Base-by-base conservation (phyloP, 805 yeast species). In the Groenewaldozyma salmanticensis region DNA sequence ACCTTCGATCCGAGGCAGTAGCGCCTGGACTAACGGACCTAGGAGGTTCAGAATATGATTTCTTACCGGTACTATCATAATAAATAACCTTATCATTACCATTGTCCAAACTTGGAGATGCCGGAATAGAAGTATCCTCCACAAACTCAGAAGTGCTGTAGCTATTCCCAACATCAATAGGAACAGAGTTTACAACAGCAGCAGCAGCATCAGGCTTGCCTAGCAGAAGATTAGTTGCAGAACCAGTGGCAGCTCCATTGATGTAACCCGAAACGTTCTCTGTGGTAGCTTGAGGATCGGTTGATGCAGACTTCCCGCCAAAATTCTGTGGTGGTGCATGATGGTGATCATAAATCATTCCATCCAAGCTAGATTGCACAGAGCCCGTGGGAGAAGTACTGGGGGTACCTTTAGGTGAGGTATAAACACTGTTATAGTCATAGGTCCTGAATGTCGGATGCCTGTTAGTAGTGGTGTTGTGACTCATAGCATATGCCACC, bases 401-500 rank as follows among this genome's bases (percentile, higher is more conserved):
- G 4, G 53, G 52, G 17, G 52, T 40, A 3, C 44, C 36, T 2
- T 38, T 36, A 4, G 54, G 52, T 15, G 54, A 50, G 38, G 43
- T 46, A 33, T 51, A 53, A 17, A 53, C 58, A 24, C 50, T 43
- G 41, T 45, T 51, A 40, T 53, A 53, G 40, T 53, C 58, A 42
- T 53, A 53, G n/a, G 50, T 47, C 19, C 42, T 41, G 36, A 49
- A 53, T 13, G 29, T 16, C 20, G 42, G 48, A 19, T 43, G 50
- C 21, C 53, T 44, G 20, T 48, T 45, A 38, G 40, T 34, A 7
- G 74, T 74, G 29, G 80, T 79, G 54, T 81, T 79, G 61, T 82
- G 92, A 1, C 86, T 77, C 38, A 79, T 71, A 1, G 79, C 74
- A 55, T 79, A 68, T 35, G 54, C 55, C 6, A 52, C 53, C 5